phyloP scores from a whole-genome alignment of 2,329 filamentous ascomycete genomes.

The Ceratocystis diversiconidia region DNA sequence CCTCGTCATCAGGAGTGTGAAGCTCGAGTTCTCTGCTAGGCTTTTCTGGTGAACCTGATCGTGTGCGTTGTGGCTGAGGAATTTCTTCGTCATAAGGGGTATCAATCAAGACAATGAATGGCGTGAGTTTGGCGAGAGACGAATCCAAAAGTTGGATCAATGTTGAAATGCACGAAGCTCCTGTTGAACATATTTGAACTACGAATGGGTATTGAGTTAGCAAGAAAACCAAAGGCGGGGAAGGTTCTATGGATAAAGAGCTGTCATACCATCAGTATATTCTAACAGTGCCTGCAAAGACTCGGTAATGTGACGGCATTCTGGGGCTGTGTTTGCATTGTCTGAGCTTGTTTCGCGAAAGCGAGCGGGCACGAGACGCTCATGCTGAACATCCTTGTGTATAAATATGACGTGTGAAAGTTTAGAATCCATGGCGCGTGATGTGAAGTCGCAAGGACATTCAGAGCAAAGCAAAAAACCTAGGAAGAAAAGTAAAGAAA shows the following conservation, averaged over 20 bases:
- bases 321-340: constrained; percentile 24
- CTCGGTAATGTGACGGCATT: constrained; percentile 30
- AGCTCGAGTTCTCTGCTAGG: constrained; percentile 27
- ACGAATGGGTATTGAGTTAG: constrained; percentile 20
- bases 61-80: constrained; percentile 24
- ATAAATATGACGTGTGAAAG: constrained; percentile 47
- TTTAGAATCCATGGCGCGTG: constrained; percentile 41
- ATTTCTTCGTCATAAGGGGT: constrained; percentile 38
- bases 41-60: constrained; percentile 33
- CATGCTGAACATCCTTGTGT: constrained; percentile 37
- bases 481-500: constrained; percentile 30
- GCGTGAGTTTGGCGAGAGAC: constrained; percentile 28
- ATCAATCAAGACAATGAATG: constrained; percentile 44
- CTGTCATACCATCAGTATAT: constrained; percentile 39
- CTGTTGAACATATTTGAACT: constrained; percentile 43
- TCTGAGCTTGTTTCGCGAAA: constrained; percentile 20
- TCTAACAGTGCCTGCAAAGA: constrained; percentile 38
- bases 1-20: constrained; percentile 32
- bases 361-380: constrained; percentile 30
- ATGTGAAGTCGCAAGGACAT: constrained; percentile 27
- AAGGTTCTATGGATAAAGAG: constrained; percentile 10
- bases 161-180: constrained; percentile 38
- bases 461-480: neutral
- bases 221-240: neutral
- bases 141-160: constrained; percentile 38